These are phyloP conservation scores for Stephania yunnanensis DNA, from an alignment of 164 flowering plant genomes.

Conservation along the genomic window DNA sequence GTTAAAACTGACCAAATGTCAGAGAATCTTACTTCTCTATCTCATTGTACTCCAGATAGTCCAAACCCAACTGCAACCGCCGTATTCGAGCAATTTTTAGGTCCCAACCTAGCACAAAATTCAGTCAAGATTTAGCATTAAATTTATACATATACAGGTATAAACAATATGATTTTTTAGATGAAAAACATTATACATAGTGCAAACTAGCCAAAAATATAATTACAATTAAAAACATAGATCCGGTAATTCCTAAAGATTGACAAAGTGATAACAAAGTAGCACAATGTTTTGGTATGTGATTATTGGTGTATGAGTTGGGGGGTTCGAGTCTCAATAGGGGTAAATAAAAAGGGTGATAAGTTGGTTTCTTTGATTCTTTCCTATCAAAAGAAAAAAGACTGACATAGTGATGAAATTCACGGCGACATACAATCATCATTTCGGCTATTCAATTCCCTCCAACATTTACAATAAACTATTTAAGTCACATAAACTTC, in stretches of 20 bases:
- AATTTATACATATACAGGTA: not conserved
- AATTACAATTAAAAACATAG: too few species aligned
- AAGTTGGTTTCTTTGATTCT: too few species aligned
- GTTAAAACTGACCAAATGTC: not conserved
- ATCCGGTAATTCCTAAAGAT: too few species aligned
- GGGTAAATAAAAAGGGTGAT: too few species aligned
- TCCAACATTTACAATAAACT: not conserved
- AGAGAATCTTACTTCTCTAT: slow-evolving; percentile 57
- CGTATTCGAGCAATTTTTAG: slow-evolving; percentile 65
- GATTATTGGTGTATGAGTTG: too few species aligned
- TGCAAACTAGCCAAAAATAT: not conserved
- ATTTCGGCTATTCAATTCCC: not conserved
- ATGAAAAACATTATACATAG: not conserved
- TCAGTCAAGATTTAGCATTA: slow-evolving; percentile 11
- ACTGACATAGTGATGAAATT: not conserved
- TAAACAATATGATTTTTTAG: not conserved
- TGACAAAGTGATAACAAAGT: too few species aligned
- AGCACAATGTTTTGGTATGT: too few species aligned
- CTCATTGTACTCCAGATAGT: slow-evolving; percentile 74
- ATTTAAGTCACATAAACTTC: not conserved
- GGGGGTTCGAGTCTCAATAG: too few species aligned
- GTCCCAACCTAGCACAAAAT: slow-evolving; percentile 69
- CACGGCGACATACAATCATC: not conserved
- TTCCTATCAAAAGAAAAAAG: too few species aligned
- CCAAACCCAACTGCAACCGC: slow-evolving; percentile 73